Evolutionary conservation across 2,329 filamentous ascomycete genomes (phyloP).

Genomic region (Stromatinia cepivora): DNA sequence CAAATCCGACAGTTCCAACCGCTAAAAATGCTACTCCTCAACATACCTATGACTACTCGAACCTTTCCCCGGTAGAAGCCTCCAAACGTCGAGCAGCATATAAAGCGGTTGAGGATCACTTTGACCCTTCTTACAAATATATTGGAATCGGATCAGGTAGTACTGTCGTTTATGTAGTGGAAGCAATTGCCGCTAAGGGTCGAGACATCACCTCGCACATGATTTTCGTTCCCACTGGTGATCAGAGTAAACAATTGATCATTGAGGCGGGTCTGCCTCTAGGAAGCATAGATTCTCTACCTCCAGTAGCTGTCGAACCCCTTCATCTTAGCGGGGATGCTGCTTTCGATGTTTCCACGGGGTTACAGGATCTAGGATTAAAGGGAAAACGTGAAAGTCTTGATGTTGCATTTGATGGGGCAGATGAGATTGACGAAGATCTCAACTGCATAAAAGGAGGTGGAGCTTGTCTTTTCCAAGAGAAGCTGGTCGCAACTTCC

Average conservation of each 20-base stretch:
- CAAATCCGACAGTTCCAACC: conserved; percentile 24
- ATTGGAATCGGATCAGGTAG: conserved; percentile 81
- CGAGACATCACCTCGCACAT: conserved; percentile 59
- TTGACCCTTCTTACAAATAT: conserved; percentile 60
- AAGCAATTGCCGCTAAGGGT: conserved; percentile 69
- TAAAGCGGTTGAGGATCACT: conserved; percentile 72
- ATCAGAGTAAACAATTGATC: conserved; percentile 83
- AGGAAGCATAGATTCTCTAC: conserved; percentile 48
- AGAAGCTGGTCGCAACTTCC: conserved; percentile 88
- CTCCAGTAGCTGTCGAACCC: conserved; percentile 35
- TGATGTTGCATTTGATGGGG: conserved; percentile 93
- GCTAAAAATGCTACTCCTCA: conserved; percentile 28
- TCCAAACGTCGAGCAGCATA: conserved; percentile 76
- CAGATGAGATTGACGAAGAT: conserved; percentile 93
- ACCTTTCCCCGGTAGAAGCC: conserved; percentile 56
- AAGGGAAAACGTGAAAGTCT: conserved; percentile 53
- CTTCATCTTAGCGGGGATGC: conserved; percentile 47
- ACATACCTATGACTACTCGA: conserved; percentile 18
- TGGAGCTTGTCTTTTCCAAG: conserved; percentile 95
- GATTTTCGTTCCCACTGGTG: conserved; percentile 83
- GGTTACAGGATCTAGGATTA: conserved; percentile 39
- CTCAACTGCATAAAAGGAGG: conserved; percentile 98
- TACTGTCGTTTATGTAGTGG: conserved; percentile 81
- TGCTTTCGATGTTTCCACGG: conserved; percentile 67
- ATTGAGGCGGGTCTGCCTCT: conserved; percentile 74